Evolutionary conservation across 495 filamentous ascomycete species (phyloP).

Genomic region (Penicillium maclennaniae): DNA sequence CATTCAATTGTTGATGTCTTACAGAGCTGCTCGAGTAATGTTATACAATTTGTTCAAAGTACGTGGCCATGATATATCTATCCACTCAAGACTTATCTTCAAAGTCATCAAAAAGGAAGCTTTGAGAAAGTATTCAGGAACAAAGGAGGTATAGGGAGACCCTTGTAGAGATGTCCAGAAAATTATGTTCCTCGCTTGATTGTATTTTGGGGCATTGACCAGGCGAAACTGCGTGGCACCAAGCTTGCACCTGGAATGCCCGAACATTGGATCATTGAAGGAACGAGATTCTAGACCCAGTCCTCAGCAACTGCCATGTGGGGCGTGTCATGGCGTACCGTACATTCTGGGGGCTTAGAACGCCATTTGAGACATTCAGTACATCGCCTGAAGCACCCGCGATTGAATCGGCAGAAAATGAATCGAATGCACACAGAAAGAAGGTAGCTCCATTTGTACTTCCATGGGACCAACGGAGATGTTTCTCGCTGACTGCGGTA

Average conservation of each 20-base stretch:
- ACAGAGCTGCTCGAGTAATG: too few species aligned
- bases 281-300: background rate
- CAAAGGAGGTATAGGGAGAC: too few species aligned
- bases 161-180: too few species aligned
- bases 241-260: slow-evolving; percentile 37
- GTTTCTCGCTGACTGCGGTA: background rate
- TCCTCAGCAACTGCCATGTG: slow-evolving; percentile 59
- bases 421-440: background rate
- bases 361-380: slow-evolving; percentile 71
- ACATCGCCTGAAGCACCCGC: slow-evolving; percentile 1
- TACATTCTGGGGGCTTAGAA: slow-evolving; percentile 66
- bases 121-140: too few species aligned
- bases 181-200: too few species aligned
- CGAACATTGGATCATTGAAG: slow-evolving; percentile 33
- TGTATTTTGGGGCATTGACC: slow-evolving; percentile 24
- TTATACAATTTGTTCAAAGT: too few species aligned
- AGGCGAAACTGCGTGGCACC: background rate
- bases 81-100: too few species aligned
- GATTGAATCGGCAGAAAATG: background rate
- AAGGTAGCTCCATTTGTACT: background rate
- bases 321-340: slow-evolving; percentile 87
- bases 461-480: background rate
- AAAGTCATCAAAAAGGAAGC: too few species aligned
- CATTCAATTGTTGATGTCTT: too few species aligned
- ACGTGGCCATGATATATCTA: too few species aligned